A percentile compares a stretch with the other conserved stretches of the same genome.
Evolutionary conservation across 2,329 filamentous ascomycete species (phyloP).

Genomic region (Eutypa lata): DNA sequence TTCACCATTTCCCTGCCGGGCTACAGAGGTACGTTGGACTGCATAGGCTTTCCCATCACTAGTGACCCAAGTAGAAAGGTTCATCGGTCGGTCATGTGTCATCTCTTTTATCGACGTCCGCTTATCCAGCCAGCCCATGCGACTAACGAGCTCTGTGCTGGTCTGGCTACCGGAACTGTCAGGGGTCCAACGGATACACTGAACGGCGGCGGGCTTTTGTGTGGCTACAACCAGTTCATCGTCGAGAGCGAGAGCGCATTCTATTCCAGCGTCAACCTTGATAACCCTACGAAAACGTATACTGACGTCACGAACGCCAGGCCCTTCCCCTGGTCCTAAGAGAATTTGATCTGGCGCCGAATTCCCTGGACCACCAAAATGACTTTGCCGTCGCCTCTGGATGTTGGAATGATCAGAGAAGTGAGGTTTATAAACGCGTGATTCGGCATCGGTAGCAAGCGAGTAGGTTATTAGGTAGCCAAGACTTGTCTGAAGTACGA

Average conservation of each 20-base stretch:
- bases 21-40: constrained; percentile 66
- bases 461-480: constrained; percentile 95
- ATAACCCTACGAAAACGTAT: constrained; percentile 96
- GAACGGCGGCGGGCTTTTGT: constrained; percentile 85
- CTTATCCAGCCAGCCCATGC: constrained; percentile 82
- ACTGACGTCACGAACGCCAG: constrained; percentile 79
- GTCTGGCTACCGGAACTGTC: constrained; percentile 81
- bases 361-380: constrained; percentile 55
- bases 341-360: constrained; percentile 59
- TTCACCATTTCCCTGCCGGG: constrained; percentile 37
- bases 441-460: constrained; percentile 76
- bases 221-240: constrained; percentile 93
- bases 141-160: constrained; percentile 82
- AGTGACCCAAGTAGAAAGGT: constrained; percentile 88
- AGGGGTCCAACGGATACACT: constrained; percentile 93
- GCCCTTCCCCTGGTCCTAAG: constrained; percentile 77
- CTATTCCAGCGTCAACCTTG: constrained; percentile 93
- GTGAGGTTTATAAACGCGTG: constrained; percentile 79
- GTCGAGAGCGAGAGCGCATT: constrained; percentile 81
- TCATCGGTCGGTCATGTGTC: constrained; percentile 95
- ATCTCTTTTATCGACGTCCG: constrained; percentile 76
- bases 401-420: constrained; percentile 68
- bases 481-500: constrained; percentile 81
- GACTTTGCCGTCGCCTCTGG: constrained; percentile 59
- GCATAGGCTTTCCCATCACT: constrained; percentile 85